A percentile compares a stretch with the other conserved stretches of the same genome.
These are phyloP conservation scores for Naganishia sp. DNA, from an alignment of 1,284 basidiomycete genomes.

Conservation along the genomic window DNA sequence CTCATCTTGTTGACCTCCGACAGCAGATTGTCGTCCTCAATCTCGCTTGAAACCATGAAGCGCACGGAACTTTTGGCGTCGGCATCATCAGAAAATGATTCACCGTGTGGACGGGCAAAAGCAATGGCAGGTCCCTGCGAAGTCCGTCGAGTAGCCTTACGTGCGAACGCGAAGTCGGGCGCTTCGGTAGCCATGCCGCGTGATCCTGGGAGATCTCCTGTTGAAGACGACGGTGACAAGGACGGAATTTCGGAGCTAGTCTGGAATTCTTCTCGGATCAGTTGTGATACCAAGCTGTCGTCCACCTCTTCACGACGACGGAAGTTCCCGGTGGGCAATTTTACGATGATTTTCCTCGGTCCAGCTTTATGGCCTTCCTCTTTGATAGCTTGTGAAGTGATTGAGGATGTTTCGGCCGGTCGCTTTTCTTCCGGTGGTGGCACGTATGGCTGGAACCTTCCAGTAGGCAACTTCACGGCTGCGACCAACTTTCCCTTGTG, in stretches of 20 bases:
- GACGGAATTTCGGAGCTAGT: conserved; percentile 20
- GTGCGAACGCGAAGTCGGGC: background rate
- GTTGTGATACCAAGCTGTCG: background rate
- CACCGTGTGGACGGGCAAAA: conserved; percentile 24
- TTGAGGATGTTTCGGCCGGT: conserved; percentile 43
- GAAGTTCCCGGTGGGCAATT: conserved; percentile 20
- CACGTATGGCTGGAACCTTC: conserved; percentile 41
- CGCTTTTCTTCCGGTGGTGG: conserved; percentile 36
- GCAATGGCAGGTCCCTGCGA: conserved; percentile 31
- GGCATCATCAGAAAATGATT: conserved; percentile 28
- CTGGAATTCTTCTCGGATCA: conserved; percentile 17
- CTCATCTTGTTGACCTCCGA: conserved; percentile 55
- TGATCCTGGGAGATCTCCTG: conserved; percentile 8
- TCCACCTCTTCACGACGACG: background rate
- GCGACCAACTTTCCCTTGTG: conserved; percentile 30
- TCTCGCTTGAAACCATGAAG: conserved; percentile 54
- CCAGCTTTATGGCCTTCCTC: conserved; percentile 2
- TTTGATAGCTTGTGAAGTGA: conserved; percentile 10
- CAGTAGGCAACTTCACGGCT: conserved; percentile 35
- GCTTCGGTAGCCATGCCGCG: background rate
- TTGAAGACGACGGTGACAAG: conserved; percentile 11
- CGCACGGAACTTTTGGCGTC: conserved; percentile 46
- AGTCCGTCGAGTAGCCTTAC: conserved; percentile 1
- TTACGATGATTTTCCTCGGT: conserved; percentile 27
- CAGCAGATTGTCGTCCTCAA: conserved; percentile 52